A percentile compares a stretch with the other conserved stretches of the same genome.
Conservation (phyloP, 371 early-diverging fungal species). For the Saksenaea vasiformis region DNA sequence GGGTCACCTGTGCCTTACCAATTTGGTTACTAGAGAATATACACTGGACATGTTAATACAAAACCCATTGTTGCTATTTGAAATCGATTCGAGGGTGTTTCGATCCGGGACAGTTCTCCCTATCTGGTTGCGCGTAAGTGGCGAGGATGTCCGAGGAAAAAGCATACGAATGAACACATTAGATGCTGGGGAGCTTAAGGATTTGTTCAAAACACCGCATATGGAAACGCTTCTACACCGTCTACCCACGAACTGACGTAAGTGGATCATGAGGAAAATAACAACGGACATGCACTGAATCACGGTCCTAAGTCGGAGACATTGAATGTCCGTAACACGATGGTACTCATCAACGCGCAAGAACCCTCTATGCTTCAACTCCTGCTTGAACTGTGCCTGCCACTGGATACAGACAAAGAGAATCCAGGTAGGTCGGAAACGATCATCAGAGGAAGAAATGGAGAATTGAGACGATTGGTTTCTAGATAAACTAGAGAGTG, state of each 20-base stretch:
- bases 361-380: constrained; percentile 56
- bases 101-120: constrained; percentile 47
- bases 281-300: neutral
- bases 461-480: neutral
- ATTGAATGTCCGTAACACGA: constrained; percentile 52
- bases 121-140: constrained; percentile 55
- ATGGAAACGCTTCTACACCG: constrained; percentile 43
- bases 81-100: constrained; percentile 53
- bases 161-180: neutral
- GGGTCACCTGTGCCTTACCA: neutral
- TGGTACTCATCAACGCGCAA: constrained; percentile 55
- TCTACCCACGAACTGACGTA: constrained; percentile 21
- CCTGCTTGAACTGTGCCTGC: constrained; percentile 39
- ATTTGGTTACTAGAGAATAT: constrained; percentile 16
- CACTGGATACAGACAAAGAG: constrained; percentile 24
- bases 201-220: constrained; percentile 46
- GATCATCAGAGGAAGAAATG: neutral
- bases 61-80: constrained; percentile 53
- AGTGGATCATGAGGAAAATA: neutral
- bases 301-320: constrained; percentile 14
- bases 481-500: constrained; percentile 33
- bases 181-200: constrained; percentile 37
- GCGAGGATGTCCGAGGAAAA: constrained; percentile 9
- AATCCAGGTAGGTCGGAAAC: constrained; percentile 14
- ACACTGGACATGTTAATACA: constrained; percentile 47